Base-by-base conservation (phyloP, 306 rosid genomes). In the Luffa aegyptiaca region DNA sequence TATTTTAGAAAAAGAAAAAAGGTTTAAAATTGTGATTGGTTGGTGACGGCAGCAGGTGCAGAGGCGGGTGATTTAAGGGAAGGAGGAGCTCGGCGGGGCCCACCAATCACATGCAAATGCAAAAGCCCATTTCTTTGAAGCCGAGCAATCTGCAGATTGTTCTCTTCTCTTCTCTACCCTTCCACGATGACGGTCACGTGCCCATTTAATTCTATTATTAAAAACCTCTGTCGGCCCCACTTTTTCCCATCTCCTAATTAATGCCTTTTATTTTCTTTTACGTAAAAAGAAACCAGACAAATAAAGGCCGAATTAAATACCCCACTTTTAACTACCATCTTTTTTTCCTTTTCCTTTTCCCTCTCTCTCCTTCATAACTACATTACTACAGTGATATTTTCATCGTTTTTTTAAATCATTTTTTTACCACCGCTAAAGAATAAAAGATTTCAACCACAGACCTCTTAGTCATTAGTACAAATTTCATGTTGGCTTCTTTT, bases 101-200 rank as follows among this genome's bases (percentile, higher is more conserved):
- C 57, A 71, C 57, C 18, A 71, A 21, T 71, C 57, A 71, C 57
- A 46, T 71, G 77, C 77, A 66, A 61, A 66, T 39, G 26, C 49
- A n/a, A 66, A 33, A 33, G 10, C 70, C 70, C 70, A 35, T 63
- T 14, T 63, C 42, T 26, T 26, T 26, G 0, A 26, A 26, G 31
- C 31, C 31, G 31, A 26, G 31, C 31, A 26, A 26, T 26, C 31
- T 26, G 31, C 31, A n/a, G n/a, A n/a, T 26, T 26, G 0, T 26
- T 26, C 31, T 26, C 61, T 56, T 11, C 31, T 6, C 5, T 7
- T 1, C 5, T 2, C 12, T 58, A 5, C 13, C 26, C 45, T 36
- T 7, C 46, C 49, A 70, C 37, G 10, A 44, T 6, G 18, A 46
- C 56, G 39, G 17, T 46, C 77, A 73, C 77, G 77, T 73, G 77